Base-by-base conservation (phyloP, 169 alveolate genomes). In the Eimeria falciformis region DNA sequence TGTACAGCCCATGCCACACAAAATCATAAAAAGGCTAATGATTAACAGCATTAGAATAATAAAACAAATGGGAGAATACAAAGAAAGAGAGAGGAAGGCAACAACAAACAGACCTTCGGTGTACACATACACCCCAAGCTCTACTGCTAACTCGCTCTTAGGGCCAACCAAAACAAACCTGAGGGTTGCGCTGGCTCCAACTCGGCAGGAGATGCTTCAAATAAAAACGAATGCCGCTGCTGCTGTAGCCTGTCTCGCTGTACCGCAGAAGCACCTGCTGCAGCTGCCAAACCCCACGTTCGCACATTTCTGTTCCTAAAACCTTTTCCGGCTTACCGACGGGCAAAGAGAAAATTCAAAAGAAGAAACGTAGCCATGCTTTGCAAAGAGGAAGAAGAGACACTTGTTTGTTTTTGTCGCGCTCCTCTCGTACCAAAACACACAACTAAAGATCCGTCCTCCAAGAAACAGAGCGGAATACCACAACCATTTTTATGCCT, bases 211-310 rank as follows among this genome's bases (percentile, higher is more conserved):
- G 77, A 62, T 88, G 94, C 37, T 88, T 50, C 79, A 93, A 75
- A 46, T 66, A 93, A 94, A 88, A 93, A 9, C 95, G 91, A 55
- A 93, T 68, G 50, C 95, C 95, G 58, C 65, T 75, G 56, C 95
- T 93, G 58, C 94, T 87, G 33, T 89, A 53, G 25, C 95, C 95
- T 5, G 95, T 86, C 37, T 89, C 94, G 77, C 94, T 85, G 92
- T 92, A 93, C 29, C 88, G 91, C 58, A 93, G 78, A 7, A 79
- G 75, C 40, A 93, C 86, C 85, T 93, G 78, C 91, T 87, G 68
- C 69, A 93, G 91, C 27, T 92, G 94, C 94, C 94, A 92, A 14
- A 85, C 92, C 5, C 94, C 94, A 21, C 91, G 73, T 25, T 86
- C 85, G 17, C 90, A 58, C 94, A 91, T 91, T 65, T 37, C 90